Evolutionary conservation across 345 rosid genomes (phyloP), one percentile per base, ranked within the genome.

Genomic region (Abelmoschus esculentus): DNA sequence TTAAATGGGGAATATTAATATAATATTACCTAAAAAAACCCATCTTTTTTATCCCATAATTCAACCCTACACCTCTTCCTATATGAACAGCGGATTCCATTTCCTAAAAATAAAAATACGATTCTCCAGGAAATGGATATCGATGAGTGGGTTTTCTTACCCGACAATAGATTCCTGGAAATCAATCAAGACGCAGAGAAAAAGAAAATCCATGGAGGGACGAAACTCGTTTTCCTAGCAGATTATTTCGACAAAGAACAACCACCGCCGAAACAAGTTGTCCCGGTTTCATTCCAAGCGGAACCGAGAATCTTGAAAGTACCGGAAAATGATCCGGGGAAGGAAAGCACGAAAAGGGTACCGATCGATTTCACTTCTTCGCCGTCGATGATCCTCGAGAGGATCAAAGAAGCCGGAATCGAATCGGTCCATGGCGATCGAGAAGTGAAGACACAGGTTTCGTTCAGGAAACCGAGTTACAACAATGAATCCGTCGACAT

Each of bases 401-500:
- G 71, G 77, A 71, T 69, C 83, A 74, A 73, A 31, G 78, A 14
- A 67, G 74, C 79, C 46, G 60, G 50, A 13, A 31, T 38, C 14
- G 82, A 63, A 56, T 69, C 75, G 18, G 18, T 73, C 52, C 79
- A 62, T 66, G 68, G 78, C 58, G 91, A 84, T 77, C 87, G 81
- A 75, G 91, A 88, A 52, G 79, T 83, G 73, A 88, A 80, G 31
- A 86, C 96, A 46, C 89, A 86, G 76, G 88, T 93, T 75, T 91
- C 85, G 96, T 93, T 93, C 85, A 90, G 84, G 87, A 90, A 83
- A 78, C 70, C 70, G 31, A 75, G 75, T 82, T 88, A 81, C 86
- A 95, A 89, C 80, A 80, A 78, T 77, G 84, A 93, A 93, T 93
- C 87, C 64, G 92, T 80, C 95, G 98, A 93, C 97, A 89, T 90